These are phyloP conservation scores for Fagus sylvatica DNA, from an alignment of 306 rosid species.

Conservation along the genomic window DNA sequence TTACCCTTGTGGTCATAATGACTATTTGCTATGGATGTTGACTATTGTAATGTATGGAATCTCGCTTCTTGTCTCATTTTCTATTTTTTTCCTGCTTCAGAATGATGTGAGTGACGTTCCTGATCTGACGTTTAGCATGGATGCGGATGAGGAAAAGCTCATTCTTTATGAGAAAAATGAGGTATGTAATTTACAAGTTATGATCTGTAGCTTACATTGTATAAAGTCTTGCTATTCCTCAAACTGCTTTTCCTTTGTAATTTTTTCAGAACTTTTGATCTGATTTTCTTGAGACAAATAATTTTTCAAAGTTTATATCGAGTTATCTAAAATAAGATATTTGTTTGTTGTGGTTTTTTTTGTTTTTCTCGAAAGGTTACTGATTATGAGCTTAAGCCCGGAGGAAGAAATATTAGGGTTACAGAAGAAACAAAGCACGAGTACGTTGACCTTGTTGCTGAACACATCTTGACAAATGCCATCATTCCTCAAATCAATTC, in stretches of 20 bases:
- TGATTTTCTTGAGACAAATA: background rate
- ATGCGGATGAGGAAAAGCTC: constrained; percentile 96
- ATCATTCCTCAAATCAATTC: constrained; percentile 93
- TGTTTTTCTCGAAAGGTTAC: constrained; percentile 60
- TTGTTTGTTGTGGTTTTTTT: background rate
- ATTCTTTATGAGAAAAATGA: constrained; percentile 92
- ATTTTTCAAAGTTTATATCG: background rate
- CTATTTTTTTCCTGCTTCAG: constrained; percentile 35
- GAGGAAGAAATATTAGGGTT: constrained; percentile 95
- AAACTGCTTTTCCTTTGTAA: background rate
- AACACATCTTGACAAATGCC: constrained; percentile 88
- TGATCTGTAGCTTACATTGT: constrained; percentile 3
- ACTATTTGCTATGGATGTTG: background rate
- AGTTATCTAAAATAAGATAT: background rate
- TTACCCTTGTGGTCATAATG: background rate
- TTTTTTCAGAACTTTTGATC: background rate
- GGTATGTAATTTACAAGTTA: constrained; percentile 41
- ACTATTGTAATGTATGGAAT: constrained; percentile 4
- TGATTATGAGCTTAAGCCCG: constrained; percentile 98
- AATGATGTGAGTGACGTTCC: constrained; percentile 88
- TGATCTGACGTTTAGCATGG: constrained; percentile 99
- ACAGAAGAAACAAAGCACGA: constrained; percentile 98
- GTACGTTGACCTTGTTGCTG: constrained; percentile 98
- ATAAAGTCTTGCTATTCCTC: background rate
- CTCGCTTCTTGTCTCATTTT: background rate